Percentiles rank a stretch among this genome's conserved stretches.
Evolutionary conservation across 1,139 yeast genomes (phyloP).

Genomic region (Blastobotrys indianensis): DNA sequence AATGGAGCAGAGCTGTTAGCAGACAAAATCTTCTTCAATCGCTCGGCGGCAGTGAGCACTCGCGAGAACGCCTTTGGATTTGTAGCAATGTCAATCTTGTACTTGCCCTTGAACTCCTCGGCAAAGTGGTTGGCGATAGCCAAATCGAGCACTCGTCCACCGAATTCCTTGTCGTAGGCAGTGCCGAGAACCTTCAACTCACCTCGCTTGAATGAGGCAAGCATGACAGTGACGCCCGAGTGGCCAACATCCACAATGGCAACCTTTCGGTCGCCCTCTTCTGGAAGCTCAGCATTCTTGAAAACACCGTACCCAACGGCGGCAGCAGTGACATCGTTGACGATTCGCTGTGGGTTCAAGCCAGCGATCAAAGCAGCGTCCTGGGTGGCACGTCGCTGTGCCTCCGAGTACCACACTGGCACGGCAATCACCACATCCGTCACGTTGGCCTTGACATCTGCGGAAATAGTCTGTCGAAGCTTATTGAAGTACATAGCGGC

Average conservation of each 20-base stretch:
- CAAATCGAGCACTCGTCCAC: slow-evolving; percentile 94
- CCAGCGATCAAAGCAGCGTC: slow-evolving; percentile 97
- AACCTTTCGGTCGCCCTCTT: slow-evolving; percentile 81
- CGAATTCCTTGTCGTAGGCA: slow-evolving; percentile 92
- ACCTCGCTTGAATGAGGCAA: slow-evolving; percentile 92
- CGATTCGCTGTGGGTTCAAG: slow-evolving; percentile 94
- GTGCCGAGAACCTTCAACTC: slow-evolving; percentile 90
- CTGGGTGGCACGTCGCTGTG: slow-evolving; percentile 92
- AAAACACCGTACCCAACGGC: slow-evolving; percentile 99
- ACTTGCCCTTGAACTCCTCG: slow-evolving; percentile 81
- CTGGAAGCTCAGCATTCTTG: slow-evolving; percentile 84
- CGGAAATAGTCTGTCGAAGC: slow-evolving; percentile 70
- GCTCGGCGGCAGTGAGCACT: slow-evolving; percentile 86
- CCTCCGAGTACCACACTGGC: slow-evolving; percentile 96
- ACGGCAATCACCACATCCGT: slow-evolving; percentile 90
- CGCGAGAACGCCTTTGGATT: slow-evolving; percentile 96
- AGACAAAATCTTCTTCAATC: slow-evolving; percentile 89
- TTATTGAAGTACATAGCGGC: slow-evolving; percentile 93
- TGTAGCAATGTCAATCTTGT: slow-evolving; percentile 84
- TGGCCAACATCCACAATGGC: slow-evolving; percentile 97
- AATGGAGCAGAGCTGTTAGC: slow-evolving; percentile 95
- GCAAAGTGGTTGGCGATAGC: slow-evolving; percentile 95
- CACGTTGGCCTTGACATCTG: slow-evolving; percentile 68
- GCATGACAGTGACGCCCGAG: slow-evolving; percentile 86
- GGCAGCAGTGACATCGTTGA: slow-evolving; percentile 96